These are phyloP conservation scores for Aspergillus wentii DNA, from an alignment of 495 filamentous ascomycete species.

Conservation along the genomic window DNA sequence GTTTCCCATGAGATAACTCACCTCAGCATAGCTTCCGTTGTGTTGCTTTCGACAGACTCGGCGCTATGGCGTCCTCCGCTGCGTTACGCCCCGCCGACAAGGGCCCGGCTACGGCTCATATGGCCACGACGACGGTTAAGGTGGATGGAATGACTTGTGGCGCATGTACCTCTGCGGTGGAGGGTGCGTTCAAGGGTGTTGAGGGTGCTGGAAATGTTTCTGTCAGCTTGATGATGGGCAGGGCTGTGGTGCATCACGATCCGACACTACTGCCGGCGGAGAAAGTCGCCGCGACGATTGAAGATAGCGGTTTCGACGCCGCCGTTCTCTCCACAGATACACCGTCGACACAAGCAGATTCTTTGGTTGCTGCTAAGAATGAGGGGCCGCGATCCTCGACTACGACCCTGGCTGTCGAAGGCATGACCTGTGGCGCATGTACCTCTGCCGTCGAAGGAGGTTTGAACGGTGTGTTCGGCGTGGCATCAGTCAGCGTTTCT, in stretches of 20 bases:
- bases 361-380: constrained; percentile 16
- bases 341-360: constrained; percentile 36
- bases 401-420: constrained; percentile 86
- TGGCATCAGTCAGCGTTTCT: constrained; percentile 83
- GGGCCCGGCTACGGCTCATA: constrained; percentile 35
- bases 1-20: not conserved
- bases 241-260: constrained; percentile 87
- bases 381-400: constrained; percentile 41
- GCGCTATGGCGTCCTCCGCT: constrained; percentile 12
- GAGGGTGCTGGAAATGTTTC: constrained; percentile 79
- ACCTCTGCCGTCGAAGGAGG: constrained; percentile 84
- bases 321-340: constrained; percentile 79
- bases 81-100: constrained; percentile 13
- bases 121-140: constrained; percentile 88
- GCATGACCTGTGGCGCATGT: constrained; percentile 97
- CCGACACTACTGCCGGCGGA: constrained; percentile 67
- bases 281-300: constrained; percentile 76
- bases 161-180: constrained; percentile 83
- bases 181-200: constrained; percentile 75
- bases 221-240: constrained; percentile 87
- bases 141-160: constrained; percentile 95
- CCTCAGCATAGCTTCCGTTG: constrained; percentile 9
- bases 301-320: constrained; percentile 94
- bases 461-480: constrained; percentile 65
- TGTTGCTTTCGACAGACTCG: constrained; percentile 7